Conservation (phyloP, 352 stramenopile genomes). For the Globisporangium uncinulatum region DNA sequence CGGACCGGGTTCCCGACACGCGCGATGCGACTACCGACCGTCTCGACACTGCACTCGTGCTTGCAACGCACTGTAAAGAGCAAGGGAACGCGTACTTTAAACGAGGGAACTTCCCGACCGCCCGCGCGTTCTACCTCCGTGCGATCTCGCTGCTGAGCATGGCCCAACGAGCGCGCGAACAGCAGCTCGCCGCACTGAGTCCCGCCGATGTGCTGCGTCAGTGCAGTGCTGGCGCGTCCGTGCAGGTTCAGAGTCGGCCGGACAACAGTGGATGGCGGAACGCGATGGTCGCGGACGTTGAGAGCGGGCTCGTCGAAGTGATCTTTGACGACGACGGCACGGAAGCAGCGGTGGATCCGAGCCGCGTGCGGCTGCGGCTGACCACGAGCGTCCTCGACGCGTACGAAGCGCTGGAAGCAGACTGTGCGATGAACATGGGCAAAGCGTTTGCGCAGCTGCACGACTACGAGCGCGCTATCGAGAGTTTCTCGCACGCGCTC, state of each 20-base stretch:
- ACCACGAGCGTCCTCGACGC: constrained; percentile 35
- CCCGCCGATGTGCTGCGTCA: constrained; percentile 22
- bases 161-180: constrained; percentile 42
- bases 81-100: constrained; percentile 59
- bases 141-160: constrained; percentile 42
- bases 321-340: constrained; percentile 47
- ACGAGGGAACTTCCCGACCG: constrained; percentile 48
- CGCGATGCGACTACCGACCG: neutral
- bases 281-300: constrained; percentile 65
- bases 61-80: constrained; percentile 32
- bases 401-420: constrained; percentile 49
- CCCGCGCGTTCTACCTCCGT: constrained; percentile 57
- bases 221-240: constrained; percentile 49
- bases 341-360: constrained; percentile 44
- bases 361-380: constrained; percentile 52
- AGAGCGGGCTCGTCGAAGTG: constrained; percentile 42
- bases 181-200: constrained; percentile 23
- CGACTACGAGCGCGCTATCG: constrained; percentile 45
- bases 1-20: constrained; percentile 17
- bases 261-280: constrained; percentile 21
- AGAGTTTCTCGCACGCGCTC: constrained; percentile 59
- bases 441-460: constrained; percentile 55
- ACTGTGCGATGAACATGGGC: constrained; percentile 82
- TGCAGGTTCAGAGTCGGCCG: constrained; percentile 28
- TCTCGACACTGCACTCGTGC: constrained; percentile 15